These are phyloP conservation scores for Sugiyamaella paludigena DNA, from an alignment of 1,139 yeast genomes.

Conservation along the genomic window DNA sequence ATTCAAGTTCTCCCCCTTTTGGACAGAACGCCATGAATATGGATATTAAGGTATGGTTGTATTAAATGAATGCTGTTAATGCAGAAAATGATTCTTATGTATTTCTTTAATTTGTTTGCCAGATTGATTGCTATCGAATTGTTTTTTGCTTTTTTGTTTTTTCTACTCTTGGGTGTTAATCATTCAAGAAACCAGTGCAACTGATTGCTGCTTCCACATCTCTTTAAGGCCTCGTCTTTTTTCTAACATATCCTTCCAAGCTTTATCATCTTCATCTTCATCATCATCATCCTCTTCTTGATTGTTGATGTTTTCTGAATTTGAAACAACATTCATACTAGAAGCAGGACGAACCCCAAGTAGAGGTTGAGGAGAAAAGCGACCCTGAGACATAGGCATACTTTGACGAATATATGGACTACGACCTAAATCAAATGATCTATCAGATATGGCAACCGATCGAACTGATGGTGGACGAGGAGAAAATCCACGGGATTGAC, in stretches of 20 bases:
- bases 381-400: neutral
- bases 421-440: conserved; percentile 19
- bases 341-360: conserved; percentile 8
- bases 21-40: no score
- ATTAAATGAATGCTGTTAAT: no score
- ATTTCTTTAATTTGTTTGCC: no score
- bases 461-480: conserved; percentile 29
- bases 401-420: conserved; percentile 6
- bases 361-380: conserved; percentile 7
- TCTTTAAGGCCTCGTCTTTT: conserved; percentile 33
- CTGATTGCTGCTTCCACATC: conserved; percentile 27
- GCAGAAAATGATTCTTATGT: no score
- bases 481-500: conserved; percentile 12
- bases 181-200: conserved; percentile 11
- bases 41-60: no score
- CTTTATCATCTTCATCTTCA: conserved; percentile 38
- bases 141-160: neutral
- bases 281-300: conserved; percentile 31
- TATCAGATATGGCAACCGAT: conserved; percentile 28
- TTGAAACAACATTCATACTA: neutral
- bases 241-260: conserved; percentile 35
- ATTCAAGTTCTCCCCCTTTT: no score
- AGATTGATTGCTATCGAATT: neutral
- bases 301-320: neutral
- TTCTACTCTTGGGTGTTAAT: neutral